phyloP scores from a whole-genome alignment of 2,329 filamentous ascomycete species.

The Pseudogymnoascus sp. region DNA sequence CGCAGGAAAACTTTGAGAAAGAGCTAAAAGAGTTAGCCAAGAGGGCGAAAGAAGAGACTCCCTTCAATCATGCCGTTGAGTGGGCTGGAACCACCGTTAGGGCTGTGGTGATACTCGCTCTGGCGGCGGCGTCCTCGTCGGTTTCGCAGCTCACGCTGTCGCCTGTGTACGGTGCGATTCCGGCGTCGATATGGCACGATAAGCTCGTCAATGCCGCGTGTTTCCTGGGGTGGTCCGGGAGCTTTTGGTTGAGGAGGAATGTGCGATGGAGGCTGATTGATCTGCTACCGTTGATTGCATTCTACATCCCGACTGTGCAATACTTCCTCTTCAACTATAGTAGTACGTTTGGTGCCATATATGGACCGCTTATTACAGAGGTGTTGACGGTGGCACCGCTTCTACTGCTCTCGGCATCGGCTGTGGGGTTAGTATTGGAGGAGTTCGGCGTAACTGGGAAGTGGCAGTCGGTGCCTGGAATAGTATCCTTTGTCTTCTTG shows the following conservation, averaged over 20 bases:
- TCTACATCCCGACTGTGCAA: constrained; percentile 68
- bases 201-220: constrained; percentile 58
- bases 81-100: constrained; percentile 28
- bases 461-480: constrained; percentile 42
- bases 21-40: constrained; percentile 27
- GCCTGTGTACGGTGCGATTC: constrained; percentile 82
- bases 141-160: constrained; percentile 70
- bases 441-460: constrained; percentile 44
- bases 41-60: constrained; percentile 29
- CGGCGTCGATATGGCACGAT: constrained; percentile 64
- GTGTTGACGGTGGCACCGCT: constrained; percentile 64
- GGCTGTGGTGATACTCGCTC: constrained; percentile 39
- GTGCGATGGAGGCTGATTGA: constrained; percentile 42
- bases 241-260: constrained; percentile 45
- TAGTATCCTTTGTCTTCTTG: constrained; percentile 60
- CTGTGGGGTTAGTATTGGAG: constrained; percentile 58
- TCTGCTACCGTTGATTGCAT: constrained; percentile 64
- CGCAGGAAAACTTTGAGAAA: constrained; percentile 30
- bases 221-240: constrained; percentile 65
- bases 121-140: constrained; percentile 58
- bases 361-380: constrained; percentile 72
- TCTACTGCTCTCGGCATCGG: constrained; percentile 54
- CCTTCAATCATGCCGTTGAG: constrained; percentile 23
- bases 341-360: constrained; percentile 54
- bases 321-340: constrained; percentile 63